Percentiles rank a stretch among this genome's conserved stretches.
Conservation (phyloP, 352 stramenopile species). For the Phytophthora citrophthora region DNA sequence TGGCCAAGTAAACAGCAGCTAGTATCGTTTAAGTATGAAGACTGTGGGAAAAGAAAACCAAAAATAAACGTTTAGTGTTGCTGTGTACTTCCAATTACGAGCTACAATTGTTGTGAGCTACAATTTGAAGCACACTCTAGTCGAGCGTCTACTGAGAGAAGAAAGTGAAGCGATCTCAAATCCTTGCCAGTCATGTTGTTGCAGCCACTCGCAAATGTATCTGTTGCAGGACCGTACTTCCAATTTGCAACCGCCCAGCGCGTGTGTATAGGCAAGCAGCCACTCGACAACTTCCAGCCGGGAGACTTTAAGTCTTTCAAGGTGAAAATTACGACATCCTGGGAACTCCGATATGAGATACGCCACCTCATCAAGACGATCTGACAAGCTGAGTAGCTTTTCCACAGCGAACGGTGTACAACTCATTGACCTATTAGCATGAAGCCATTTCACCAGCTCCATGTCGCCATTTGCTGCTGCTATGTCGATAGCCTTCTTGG, state of each 20-base stretch:
- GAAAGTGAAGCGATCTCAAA: too few species aligned
- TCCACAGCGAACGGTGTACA: constrained; percentile 1
- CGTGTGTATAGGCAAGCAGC: neutral
- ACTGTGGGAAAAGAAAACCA: too few species aligned
- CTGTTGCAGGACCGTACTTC: constrained; percentile 2
- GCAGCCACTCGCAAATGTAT: constrained; percentile 1
- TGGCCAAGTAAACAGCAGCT: constrained; percentile 12
- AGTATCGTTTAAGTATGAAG: too few species aligned
- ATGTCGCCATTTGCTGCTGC: constrained; percentile 4
- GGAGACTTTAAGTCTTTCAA: neutral
- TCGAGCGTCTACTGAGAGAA: too few species aligned
- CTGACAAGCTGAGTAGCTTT: neutral
- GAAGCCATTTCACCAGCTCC: constrained; percentile 11
- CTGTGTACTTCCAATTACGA: too few species aligned
- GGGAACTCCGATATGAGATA: constrained; percentile 1
- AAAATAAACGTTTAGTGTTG: too few species aligned
- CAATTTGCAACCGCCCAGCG: neutral
- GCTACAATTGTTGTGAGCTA: too few species aligned
- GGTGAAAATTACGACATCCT: constrained; percentile 3
- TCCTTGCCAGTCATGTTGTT: too few species aligned
- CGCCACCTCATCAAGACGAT: neutral
- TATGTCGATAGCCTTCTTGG: neutral
- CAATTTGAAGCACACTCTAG: too few species aligned
- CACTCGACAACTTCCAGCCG: constrained; percentile 6
- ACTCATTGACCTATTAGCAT: neutral